Evolutionary conservation across 768 basidiomycete genomes (phyloP).

Genomic region (Tulasnella sp.): DNA sequence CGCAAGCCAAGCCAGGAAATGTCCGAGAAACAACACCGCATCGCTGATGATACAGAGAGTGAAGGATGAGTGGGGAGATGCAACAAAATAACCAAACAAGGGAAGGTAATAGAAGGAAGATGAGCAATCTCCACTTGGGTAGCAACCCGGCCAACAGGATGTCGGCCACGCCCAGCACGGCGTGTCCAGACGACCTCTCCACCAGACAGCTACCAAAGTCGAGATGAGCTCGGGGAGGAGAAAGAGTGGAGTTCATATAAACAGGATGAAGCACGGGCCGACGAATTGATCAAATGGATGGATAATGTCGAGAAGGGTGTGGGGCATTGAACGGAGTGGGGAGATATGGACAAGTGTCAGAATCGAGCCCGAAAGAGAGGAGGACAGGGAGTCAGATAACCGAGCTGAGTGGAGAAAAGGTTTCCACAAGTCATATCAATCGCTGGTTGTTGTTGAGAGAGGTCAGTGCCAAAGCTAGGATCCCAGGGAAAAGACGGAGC

Average conservation of each 20-base stretch:
- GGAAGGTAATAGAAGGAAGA: neutral
- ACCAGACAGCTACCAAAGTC: neutral
- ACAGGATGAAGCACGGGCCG: neutral
- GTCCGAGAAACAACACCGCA: neutral
- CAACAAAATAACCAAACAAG: neutral
- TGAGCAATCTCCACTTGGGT: neutral
- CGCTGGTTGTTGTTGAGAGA: neutral
- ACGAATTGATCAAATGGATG: neutral
- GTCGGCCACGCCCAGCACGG: neutral
- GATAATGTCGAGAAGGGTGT: neutral
- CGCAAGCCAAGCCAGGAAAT: neutral
- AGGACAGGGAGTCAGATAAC: neutral
- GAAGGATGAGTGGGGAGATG: neutral
- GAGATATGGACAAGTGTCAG: neutral
- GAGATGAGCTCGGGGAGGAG: neutral
- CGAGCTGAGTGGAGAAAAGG: neutral
- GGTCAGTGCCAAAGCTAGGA: neutral
- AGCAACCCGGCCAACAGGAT: neutral
- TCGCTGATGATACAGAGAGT: neutral
- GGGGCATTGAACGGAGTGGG: neutral
- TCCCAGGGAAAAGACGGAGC: neutral
- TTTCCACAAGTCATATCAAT: neutral
- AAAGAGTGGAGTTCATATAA: neutral
- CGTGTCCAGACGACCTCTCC: neutral
- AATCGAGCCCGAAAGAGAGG: neutral